A percentile compares a stretch with the other conserved stretches of the same genome.
Conservation (phyloP, 1,139 yeast species). For the Pneumocystis canis region DNA sequence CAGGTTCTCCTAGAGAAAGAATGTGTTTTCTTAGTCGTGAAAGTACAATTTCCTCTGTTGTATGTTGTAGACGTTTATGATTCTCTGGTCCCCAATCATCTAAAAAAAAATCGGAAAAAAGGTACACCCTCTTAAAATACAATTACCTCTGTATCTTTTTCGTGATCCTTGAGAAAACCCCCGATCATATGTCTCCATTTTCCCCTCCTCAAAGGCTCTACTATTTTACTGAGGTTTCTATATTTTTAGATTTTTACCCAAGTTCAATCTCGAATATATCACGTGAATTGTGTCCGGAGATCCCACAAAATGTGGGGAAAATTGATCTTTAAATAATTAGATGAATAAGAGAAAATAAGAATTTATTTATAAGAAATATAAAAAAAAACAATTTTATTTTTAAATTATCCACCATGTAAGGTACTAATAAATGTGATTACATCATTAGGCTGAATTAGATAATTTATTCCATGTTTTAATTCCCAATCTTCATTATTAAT, state of each 20-base stretch:
- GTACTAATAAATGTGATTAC: slow-evolving; percentile 80
- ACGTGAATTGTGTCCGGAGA: too few species aligned
- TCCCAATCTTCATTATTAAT: slow-evolving; percentile 98
- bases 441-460: slow-evolving; percentile 61
- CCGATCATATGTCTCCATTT: not conserved
- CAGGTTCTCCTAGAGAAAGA: not conserved
- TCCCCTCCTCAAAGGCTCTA: not conserved
- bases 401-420: slow-evolving; percentile 68
- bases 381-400: not conserved
- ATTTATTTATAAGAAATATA: not conserved
- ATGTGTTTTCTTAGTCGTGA: not conserved
- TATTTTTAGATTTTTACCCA: too few species aligned
- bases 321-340: too few species aligned
- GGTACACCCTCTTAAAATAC: not conserved
- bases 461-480: slow-evolving; percentile 73
- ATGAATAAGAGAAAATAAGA: not conserved
- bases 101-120: not conserved
- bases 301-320: too few species aligned
- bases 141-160: not conserved
- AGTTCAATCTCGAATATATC: too few species aligned
- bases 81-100: not conserved
- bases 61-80: not conserved
- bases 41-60: not conserved
- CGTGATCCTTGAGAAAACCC: not conserved
- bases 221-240: not conserved